Conservation (phyloP, 2,329 filamentous ascomycete genomes). For the Paecilomyces formosus region DNA sequence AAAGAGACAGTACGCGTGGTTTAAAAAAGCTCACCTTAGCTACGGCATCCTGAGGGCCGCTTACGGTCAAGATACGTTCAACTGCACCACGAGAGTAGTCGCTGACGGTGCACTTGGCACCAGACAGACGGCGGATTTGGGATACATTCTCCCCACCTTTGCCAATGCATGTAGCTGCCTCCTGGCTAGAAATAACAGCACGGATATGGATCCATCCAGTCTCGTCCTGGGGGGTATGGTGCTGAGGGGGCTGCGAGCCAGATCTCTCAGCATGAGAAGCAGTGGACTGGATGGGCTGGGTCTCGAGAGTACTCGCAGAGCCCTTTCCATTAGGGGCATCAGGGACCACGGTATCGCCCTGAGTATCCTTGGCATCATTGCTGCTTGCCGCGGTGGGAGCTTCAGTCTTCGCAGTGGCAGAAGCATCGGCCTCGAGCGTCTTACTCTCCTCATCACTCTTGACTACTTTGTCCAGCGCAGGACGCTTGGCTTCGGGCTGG, state of each 20-base stretch:
- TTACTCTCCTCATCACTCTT: conserved; percentile 51
- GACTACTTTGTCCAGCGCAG: conserved; percentile 84
- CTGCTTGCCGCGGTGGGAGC: conserved; percentile 19
- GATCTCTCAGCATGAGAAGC: conserved; percentile 47
- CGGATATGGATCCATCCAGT: conserved; percentile 95
- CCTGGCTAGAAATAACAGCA: conserved; percentile 92
- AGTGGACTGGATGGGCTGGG: conserved; percentile 53
- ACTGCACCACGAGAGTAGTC: conserved; percentile 96
- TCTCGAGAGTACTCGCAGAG: conserved; percentile 37
- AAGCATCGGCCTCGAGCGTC: conserved; percentile 38
- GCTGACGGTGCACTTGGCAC: conserved; percentile 97
- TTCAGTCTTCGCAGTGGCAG: conserved; percentile 23
- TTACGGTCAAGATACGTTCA: conserved; percentile 95
- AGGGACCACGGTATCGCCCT: conserved; percentile 62
- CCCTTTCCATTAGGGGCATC: conserved; percentile 54
- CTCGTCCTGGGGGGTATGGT: conserved; percentile 65
- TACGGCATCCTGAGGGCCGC: conserved; percentile 89
- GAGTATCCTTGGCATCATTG: conserved; percentile 49
- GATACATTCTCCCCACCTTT: conserved; percentile 99
- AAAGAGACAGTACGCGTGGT: not conserved
- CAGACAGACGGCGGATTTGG: conserved; percentile 88
- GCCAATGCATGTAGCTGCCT: conserved; percentile 95
- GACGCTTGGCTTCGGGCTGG: conserved; percentile 94
- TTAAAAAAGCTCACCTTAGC: conserved; percentile 64
- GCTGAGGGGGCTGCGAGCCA: conserved; percentile 31